Conservation (phyloP, 2,329 filamentous ascomycete genomes). For the Epicoccum nigrum region DNA sequence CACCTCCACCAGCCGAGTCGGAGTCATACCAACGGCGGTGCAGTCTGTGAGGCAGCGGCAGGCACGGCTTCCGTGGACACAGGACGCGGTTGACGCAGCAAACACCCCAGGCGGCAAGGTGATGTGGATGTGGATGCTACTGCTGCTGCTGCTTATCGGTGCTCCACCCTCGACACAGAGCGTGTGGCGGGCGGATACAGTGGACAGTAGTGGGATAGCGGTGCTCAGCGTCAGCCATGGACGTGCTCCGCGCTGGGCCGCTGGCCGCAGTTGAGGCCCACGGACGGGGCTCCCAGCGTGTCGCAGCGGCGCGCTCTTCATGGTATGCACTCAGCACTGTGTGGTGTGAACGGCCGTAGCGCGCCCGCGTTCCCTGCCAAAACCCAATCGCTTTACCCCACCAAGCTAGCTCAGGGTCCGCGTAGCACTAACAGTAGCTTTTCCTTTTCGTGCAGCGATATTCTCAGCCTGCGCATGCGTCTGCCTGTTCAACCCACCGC, state of each 20-base stretch:
- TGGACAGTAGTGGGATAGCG: constrained; percentile 3
- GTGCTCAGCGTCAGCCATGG: not conserved
- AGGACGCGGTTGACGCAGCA: constrained; percentile 1
- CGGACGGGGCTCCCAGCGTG: not conserved
- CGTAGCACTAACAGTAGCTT: too few species aligned
- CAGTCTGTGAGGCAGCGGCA: constrained; percentile 11
- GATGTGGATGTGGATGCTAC: not conserved
- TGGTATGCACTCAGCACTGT: too few species aligned
- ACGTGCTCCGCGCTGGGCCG: not conserved
- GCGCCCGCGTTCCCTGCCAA: constrained; percentile 14
- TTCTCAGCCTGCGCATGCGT: constrained; percentile 23
- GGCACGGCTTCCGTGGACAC: not conserved
- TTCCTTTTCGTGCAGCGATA: constrained; percentile 20
- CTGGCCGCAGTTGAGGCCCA: not conserved
- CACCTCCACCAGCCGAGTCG: constrained; percentile 2
- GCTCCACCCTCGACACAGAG: constrained; percentile 10
- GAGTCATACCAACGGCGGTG: constrained; percentile 16
- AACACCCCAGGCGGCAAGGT: constrained; percentile 2
- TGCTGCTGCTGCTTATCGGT: constrained; percentile 12
- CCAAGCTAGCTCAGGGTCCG: constrained; percentile 11
- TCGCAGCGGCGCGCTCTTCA: not conserved
- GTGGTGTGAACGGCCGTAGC: constrained; percentile 4
- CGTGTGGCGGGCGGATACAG: constrained; percentile 8
- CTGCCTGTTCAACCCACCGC: constrained; percentile 19
- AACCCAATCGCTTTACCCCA: constrained; percentile 6